Evolutionary conservation across 2,329 filamentous ascomycete genomes (phyloP).

Genomic region (Gyromitra esculenta): DNA sequence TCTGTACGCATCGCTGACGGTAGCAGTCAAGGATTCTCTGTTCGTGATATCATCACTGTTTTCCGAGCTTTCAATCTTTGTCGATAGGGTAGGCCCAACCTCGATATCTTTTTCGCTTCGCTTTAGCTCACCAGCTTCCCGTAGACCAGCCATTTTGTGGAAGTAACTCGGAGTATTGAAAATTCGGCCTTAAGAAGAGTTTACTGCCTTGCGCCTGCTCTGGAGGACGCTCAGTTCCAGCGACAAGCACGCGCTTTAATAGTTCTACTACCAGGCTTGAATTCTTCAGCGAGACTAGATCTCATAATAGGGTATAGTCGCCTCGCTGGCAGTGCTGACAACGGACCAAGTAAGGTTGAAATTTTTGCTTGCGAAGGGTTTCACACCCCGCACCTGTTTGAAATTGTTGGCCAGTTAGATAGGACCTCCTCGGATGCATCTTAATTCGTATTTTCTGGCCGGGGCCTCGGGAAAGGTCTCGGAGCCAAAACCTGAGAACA

Average conservation of each 20-base stretch:
- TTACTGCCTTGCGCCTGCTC: neutral
- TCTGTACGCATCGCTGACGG: constrained; percentile 66
- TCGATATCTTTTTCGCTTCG: neutral
- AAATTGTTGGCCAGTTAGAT: too few relatives aligned
- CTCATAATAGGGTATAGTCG: too few relatives aligned
- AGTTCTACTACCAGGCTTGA: neutral
- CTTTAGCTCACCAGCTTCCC: neutral
- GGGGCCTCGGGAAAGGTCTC: neutral
- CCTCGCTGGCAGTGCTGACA: too few relatives aligned
- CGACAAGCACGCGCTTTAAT: neutral
- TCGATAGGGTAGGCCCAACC: neutral
- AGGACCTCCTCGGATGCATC: neutral
- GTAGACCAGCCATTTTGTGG: neutral
- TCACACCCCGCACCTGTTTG: too few relatives aligned
- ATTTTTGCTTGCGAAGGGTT: too few relatives aligned
- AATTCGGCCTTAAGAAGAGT: neutral
- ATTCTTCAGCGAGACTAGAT: too few relatives aligned
- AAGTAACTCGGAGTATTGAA: neutral
- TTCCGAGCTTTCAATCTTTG: neutral
- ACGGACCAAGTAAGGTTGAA: too few relatives aligned
- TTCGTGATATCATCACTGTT: neutral
- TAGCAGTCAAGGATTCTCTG: neutral
- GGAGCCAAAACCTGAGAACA: neutral
- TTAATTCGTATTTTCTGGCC: neutral
- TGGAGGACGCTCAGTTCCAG: neutral